A percentile compares a stretch with the other conserved stretches of the same genome.
phyloP scores from a whole-genome alignment of 345 rosid species.

The Eucalyptus camaldulensis region DNA sequence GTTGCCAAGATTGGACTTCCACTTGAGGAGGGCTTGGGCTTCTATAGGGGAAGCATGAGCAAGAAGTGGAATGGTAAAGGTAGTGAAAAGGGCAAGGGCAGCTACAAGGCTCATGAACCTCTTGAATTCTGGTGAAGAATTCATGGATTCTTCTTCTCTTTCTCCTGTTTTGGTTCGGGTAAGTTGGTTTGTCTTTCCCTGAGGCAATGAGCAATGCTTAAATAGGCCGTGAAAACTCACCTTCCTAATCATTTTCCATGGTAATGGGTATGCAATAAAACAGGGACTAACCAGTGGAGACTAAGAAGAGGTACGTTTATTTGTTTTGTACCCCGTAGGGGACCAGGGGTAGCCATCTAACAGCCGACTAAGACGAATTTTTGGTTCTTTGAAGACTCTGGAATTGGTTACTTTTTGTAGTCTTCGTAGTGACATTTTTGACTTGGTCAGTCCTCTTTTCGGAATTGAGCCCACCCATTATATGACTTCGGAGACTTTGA shows the following conservation, averaged over 20 bases:
- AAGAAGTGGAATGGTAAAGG: not conserved
- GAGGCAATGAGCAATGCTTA: not conserved
- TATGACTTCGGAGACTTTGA: not conserved
- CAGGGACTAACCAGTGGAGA: not conserved
- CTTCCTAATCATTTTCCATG: not conserved
- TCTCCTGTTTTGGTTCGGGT: not conserved
- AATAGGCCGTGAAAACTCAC: not conserved
- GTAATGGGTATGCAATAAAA: not conserved
- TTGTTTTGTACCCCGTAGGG: no score
- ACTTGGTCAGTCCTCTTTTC: not conserved
- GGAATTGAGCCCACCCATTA: not conserved
- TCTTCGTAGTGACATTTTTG: not conserved
- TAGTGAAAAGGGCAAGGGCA: not conserved
- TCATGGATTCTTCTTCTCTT: not conserved
- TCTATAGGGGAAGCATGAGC: not conserved
- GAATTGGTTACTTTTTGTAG: not conserved
- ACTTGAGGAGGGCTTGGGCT: slow-evolving; percentile 5
- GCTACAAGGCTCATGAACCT: not conserved
- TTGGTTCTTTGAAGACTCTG: not conserved
- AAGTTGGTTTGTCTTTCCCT: not conserved
- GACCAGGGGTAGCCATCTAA: not conserved
- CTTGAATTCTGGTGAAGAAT: not conserved
- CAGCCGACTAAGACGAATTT: no score
- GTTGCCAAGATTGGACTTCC: slow-evolving; percentile 3
- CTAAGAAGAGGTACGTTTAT: not conserved